phyloP scores from a whole-genome alignment of 176 grass and related monocot genomes.

The Echinochloa phyllopogon region DNA sequence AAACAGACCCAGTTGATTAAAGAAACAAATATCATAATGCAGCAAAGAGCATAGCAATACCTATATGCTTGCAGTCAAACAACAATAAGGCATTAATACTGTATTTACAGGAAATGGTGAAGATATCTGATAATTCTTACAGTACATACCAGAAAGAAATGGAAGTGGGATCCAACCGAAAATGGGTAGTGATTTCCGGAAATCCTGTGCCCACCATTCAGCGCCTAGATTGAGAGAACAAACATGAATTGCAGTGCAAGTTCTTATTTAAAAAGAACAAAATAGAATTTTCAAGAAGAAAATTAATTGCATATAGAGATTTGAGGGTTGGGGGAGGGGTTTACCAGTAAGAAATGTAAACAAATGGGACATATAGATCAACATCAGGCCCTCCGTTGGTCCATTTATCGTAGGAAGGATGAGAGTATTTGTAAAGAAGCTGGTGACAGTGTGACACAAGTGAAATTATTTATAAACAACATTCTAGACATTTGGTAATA shows the following conservation, averaged over 20 bases:
- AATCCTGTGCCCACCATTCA: constrained; percentile 99
- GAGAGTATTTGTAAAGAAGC: constrained; percentile 96
- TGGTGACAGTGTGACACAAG: constrained; percentile 51
- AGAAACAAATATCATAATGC: not conserved
- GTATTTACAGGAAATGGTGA: not conserved
- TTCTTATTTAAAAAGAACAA: constrained; percentile 6
- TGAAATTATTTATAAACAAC: constrained; percentile 36
- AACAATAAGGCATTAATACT: constrained; percentile 4
- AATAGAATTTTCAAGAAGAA: constrained; percentile 5
- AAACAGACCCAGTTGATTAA: not conserved
- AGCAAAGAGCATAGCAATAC: constrained; percentile 15
- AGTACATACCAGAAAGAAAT: constrained; percentile 75
- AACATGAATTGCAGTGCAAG: constrained; percentile 17
- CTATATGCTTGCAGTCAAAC: not conserved
- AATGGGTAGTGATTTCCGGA: constrained; percentile 82
- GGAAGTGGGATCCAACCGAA: constrained; percentile 84
- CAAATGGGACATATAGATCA: constrained; percentile 88
- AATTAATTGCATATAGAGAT: not conserved
- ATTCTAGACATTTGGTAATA: not conserved
- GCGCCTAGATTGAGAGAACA: constrained; percentile 59
- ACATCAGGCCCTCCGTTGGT: constrained; percentile 97
- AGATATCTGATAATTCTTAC: not conserved
- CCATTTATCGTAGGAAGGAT: constrained; percentile 93
- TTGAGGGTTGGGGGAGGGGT: not conserved
- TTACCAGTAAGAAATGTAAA: constrained; percentile 88